Evolutionary conservation across 768 basidiomycete species (phyloP).

Genomic region (Lactifluus rugatus): DNA sequence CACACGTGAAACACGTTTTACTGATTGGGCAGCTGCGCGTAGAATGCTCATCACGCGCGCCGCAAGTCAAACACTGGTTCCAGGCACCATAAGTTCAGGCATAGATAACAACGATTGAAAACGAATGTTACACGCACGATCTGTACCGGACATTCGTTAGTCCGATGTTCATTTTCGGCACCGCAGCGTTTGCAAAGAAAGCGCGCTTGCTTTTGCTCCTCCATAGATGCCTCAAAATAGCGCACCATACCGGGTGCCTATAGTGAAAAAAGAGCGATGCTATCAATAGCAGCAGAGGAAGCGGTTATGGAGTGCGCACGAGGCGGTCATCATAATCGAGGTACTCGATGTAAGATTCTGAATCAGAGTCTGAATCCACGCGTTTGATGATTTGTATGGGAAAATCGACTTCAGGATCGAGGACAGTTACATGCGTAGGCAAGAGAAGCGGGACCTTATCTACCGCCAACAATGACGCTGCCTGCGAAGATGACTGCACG

Average conservation of each 20-base stretch:
- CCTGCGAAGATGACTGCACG: background rate
- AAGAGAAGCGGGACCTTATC: constrained; percentile 36
- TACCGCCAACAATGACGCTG: background rate
- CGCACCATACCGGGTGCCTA: constrained; percentile 45
- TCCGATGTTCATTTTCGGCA: constrained; percentile 60
- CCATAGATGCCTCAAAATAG: constrained; percentile 48
- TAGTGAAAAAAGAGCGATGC: background rate
- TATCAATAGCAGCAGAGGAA: background rate
- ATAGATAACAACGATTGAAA: background rate
- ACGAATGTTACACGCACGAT: constrained; percentile 42
- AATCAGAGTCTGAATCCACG: constrained; percentile 42
- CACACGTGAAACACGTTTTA: constrained; percentile 72
- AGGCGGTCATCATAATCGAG: constrained; percentile 58
- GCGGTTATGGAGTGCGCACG: constrained; percentile 27
- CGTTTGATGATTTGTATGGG: constrained; percentile 40
- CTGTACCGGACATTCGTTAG: constrained; percentile 55
- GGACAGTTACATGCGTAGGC: constrained; percentile 60
- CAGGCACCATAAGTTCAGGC: background rate
- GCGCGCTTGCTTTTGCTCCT: constrained; percentile 34
- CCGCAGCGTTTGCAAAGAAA: constrained; percentile 72
- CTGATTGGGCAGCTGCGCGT: constrained; percentile 72
- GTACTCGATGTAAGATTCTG: constrained; percentile 66
- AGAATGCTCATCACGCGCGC: constrained; percentile 67
- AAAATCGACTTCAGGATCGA: constrained; percentile 28
- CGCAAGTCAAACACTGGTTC: constrained; percentile 67